A percentile compares a stretch with the other conserved stretches of the same genome.
These are phyloP conservation scores for Microbotryum violaceum DNA, from an alignment of 1,284 basidiomycete species.

Conservation along the genomic window DNA sequence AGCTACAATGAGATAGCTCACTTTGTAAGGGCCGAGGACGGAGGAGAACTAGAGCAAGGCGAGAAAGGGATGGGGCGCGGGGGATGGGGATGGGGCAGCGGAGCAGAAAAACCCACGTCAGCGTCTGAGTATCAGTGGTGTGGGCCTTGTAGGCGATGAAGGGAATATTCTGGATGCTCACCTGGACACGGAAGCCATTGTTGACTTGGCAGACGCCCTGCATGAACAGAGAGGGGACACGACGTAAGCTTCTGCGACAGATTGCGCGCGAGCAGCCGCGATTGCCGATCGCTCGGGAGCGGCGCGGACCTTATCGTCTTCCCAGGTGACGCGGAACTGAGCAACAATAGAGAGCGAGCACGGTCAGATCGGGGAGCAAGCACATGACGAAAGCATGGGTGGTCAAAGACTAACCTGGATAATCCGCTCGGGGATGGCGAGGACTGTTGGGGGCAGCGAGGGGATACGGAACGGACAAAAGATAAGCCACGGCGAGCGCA, in stretches of 20 bases:
- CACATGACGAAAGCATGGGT: conserved; percentile 9
- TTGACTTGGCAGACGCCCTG: conserved; percentile 60
- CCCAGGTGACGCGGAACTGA: conserved; percentile 69
- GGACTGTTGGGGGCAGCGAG: conserved; percentile 6
- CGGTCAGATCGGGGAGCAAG: background rate
- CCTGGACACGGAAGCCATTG: conserved; percentile 59
- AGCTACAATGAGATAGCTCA: background rate
- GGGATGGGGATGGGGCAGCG: background rate
- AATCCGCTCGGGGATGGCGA: conserved; percentile 64
- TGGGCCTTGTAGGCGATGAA: background rate
- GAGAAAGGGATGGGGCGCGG: conserved; percentile 2
- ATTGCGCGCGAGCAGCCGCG: no score
- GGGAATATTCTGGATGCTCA: background rate
- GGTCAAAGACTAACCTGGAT: conserved; percentile 44
- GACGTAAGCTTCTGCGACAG: no score
- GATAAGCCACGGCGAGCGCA: background rate
- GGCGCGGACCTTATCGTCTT: conserved; percentile 52
- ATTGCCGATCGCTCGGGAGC: background rate
- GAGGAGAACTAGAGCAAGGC: conserved; percentile 59
- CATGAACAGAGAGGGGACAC: no score
- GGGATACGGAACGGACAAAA: background rate
- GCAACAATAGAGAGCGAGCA: background rate
- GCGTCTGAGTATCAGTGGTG: background rate
- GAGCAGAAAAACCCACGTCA: background rate
- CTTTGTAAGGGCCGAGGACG: conserved; percentile 70